Evolutionary conservation across 2,329 filamentous ascomycete species (phyloP), one percentile per base, ranked within the genome.

Genomic region (Talaromyces sp.): DNA sequence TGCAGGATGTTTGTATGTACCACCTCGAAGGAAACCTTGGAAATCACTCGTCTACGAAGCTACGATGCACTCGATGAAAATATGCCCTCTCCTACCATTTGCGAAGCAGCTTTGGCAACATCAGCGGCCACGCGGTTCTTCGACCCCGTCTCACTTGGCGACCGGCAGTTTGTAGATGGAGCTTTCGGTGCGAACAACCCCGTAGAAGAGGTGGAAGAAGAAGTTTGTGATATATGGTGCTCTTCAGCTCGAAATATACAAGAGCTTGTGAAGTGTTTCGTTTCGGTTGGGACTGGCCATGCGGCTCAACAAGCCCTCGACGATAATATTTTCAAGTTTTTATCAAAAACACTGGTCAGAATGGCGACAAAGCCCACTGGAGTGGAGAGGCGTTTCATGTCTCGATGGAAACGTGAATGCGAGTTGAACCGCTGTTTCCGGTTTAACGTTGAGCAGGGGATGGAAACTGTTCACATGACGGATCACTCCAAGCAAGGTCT

Each of bases 51-150:
- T 0, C 30, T 63, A 13, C 56, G 58, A 16, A 63, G 51, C 29
- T 63, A 63, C 14, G 0, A n/a, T 4, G 47, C 48, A 0, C 3
- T 44, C 0, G 48, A 61, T 24, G 54, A 62, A 16, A 17, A 30
- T 10, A 4, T 24, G 1, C 6, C 45, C 1, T 13, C 39, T 3
- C 49, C 48, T 0, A 61, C 73, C 1, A 80, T 83, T 36, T 82
- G 79, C 73, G 66, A 81, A 62, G 80, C 80, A 1, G 80, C 77
- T 0, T 65, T 79, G 7, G 80, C 80, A 2, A 82, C 80, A 0
- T 79, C 76, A 1, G 80, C 80, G 2, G 80, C 80, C 0, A 79
- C 80, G 1, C 39, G 39, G 1, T 67, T 47, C 6, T 69, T 69
- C 45, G 55, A 62, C 2, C 10, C 55, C 0, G 50, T 60, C 0